Evolutionary conservation across 331 rosid species (phyloP).

Genomic region (Quercus tomentella): DNA sequence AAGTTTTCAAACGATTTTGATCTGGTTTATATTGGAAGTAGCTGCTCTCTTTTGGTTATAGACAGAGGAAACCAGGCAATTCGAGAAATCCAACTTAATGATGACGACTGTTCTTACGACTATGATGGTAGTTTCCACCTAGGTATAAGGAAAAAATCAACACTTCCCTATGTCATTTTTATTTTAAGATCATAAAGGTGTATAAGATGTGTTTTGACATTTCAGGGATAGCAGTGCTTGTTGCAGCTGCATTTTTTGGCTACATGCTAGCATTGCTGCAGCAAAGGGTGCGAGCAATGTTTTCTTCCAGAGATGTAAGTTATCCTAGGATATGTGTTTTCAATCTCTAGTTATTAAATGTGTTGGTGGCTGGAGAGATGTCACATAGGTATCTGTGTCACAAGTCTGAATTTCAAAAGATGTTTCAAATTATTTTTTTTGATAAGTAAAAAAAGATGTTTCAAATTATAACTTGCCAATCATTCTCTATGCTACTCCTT

Average conservation of each 20-base stretch:
- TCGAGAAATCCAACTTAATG: slow-evolving; percentile 87
- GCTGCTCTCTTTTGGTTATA: slow-evolving; percentile 85
- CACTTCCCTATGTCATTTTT: slow-evolving; percentile 5
- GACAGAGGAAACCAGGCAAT: slow-evolving; percentile 96
- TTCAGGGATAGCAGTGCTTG: slow-evolving; percentile 72
- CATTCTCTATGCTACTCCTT: neutral
- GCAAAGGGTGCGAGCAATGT: slow-evolving; percentile 67
- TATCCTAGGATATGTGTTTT: neutral
- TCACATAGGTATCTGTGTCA: neutral
- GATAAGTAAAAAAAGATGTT: neutral
- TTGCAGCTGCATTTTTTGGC: slow-evolving; percentile 74
- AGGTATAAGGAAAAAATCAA: slow-evolving; percentile 43
- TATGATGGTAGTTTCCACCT: slow-evolving; percentile 56
- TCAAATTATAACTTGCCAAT: neutral
- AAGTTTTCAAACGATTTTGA: slow-evolving; percentile 90
- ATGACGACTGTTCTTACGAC: slow-evolving; percentile 62
- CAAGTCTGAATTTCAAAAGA: neutral
- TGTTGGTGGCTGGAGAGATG: neutral
- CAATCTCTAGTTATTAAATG: neutral
- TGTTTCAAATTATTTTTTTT: neutral
- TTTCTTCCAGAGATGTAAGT: slow-evolving; percentile 68
- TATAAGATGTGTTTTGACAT: neutral
- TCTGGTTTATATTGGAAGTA: slow-evolving; percentile 64
- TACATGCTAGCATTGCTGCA: slow-evolving; percentile 86
- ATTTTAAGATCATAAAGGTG: slow-evolving; percentile 18